Conservation (phyloP, 2,329 filamentous ascomycete species). For the Neofusicoccum umdonicola region DNA sequence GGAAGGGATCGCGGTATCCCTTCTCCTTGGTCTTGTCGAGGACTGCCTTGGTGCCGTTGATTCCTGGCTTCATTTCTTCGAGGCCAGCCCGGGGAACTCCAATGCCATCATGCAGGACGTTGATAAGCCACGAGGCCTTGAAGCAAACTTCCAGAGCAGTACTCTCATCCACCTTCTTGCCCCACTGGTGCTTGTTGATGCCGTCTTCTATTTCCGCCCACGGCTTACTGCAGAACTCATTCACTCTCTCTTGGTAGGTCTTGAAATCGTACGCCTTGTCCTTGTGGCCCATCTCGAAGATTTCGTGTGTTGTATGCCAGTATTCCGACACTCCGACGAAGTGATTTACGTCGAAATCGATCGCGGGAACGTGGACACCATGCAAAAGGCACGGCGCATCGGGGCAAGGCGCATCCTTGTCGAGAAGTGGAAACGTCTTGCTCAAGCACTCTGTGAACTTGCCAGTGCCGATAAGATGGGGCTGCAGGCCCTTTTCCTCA, state of each 20-base stretch:
- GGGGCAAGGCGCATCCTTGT: conserved; percentile 81
- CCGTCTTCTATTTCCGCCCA: conserved; percentile 74
- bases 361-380: conserved; percentile 87
- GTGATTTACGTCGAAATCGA: conserved; percentile 96
- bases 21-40: conserved; percentile 68
- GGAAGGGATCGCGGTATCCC: conserved; percentile 80
- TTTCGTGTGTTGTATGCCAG: conserved; percentile 96
- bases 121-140: conserved; percentile 97
- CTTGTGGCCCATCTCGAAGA: conserved; percentile 76
- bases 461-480: conserved; percentile 75
- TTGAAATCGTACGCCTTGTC: conserved; percentile 83
- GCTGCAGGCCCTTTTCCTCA: conserved; percentile 39
- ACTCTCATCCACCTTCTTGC: conserved; percentile 69
- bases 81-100: conserved; percentile 83
- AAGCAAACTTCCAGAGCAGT: conserved; percentile 89
- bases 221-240: conserved; percentile 77
- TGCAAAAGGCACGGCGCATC: conserved; percentile 86
- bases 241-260: conserved; percentile 82
- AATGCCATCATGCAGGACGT: conserved; percentile 92
- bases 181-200: conserved; percentile 65
- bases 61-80: conserved; percentile 57
- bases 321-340: conserved; percentile 98
- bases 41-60: conserved; percentile 72
- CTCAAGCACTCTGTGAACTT: conserved; percentile 81
- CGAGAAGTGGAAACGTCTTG: conserved; percentile 78